Base-by-base conservation (phyloP, 176 grass and related monocot genomes). In the Metroxylon sagu region DNA sequence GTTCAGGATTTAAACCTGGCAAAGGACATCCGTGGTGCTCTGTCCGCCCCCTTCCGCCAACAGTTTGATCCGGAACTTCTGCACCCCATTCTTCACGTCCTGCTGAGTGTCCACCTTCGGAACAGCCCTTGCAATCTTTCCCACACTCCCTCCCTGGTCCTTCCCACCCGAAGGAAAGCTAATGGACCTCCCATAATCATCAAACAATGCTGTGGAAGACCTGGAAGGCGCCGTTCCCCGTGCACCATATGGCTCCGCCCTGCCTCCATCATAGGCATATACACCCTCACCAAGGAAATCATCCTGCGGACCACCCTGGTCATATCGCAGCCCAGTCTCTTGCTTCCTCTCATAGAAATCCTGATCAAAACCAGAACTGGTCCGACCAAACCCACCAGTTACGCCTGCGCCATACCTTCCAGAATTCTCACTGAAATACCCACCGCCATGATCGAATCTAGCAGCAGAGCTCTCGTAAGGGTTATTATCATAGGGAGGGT, bases 161-260 rank as follows among this genome's bases (percentile, higher is more conserved):
- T 74, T 83, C 57, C 25, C 57, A 70, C 66, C 84, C 0, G 78
- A 82, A 1, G 81, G 56, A 1, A 71, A 39, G 26, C 79, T 76
- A 66, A 98, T 88, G 3, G 93, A 98, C 67, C 93, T 85, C 51
- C 93, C 93, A 43, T 92, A 98, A 53, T 98, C 93, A 74, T 98
- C 93, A 53, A 98, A 98, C 49, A 92, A 60, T 18, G 84, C 50
- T 5, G 35, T 43, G 35, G 85, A 82, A 50, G 74, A 80, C 7
- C 76, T 86, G 26, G 84, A 78, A 23, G 87, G 84, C 3, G 77
- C 81, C 14, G 79, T 88, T 5, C 93, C 93, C 72, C 93, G 81
- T 0, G 87, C 70, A 5, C 87, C 93, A 27, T 92, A 92, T 0
- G 87, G 87, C 76, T 88, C 84, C 19, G 79, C 65, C 4, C 14